These are phyloP conservation scores for Exophiala sideris DNA, from an alignment of 2,329 filamentous ascomycete species.

Conservation along the genomic window DNA sequence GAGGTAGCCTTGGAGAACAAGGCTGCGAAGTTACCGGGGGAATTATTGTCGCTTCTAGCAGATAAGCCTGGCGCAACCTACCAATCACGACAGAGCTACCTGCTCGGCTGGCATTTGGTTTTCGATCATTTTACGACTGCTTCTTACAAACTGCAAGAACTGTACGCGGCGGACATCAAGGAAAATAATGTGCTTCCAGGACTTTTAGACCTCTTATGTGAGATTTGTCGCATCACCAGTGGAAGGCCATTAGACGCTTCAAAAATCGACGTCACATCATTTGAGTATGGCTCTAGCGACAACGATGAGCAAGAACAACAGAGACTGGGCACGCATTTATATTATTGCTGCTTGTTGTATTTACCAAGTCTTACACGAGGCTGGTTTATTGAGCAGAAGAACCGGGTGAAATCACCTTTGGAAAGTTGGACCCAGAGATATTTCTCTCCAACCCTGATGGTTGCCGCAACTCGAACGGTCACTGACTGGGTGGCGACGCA, in stretches of 20 bases:
- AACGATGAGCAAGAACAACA: constrained; percentile 67
- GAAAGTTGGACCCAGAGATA: constrained; percentile 82
- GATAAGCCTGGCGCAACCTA: constrained; percentile 66
- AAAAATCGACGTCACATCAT: constrained; percentile 67
- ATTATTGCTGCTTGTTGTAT: constrained; percentile 75
- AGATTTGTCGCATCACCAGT: constrained; percentile 75
- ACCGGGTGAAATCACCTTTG: constrained; percentile 73
- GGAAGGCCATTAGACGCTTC: constrained; percentile 67
- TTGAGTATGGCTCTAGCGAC: constrained; percentile 57
- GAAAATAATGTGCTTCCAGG: constrained; percentile 62
- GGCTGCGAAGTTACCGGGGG: constrained; percentile 70
- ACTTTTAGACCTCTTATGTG: constrained; percentile 75
- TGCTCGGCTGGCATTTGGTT: constrained; percentile 84
- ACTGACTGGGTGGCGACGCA: constrained; percentile 40
- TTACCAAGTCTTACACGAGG: constrained; percentile 73
- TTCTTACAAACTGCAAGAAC: constrained; percentile 75
- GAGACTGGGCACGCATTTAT: constrained; percentile 80
- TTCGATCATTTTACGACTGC: constrained; percentile 80
- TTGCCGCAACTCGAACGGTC: constrained; percentile 40
- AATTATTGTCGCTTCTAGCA: constrained; percentile 77
- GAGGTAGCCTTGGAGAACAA: constrained; percentile 58
- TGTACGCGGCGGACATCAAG: constrained; percentile 78
- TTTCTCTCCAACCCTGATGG: constrained; percentile 43
- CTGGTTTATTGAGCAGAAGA: constrained; percentile 81
- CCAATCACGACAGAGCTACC: constrained; percentile 68